Conservation (phyloP, 1,284 basidiomycete genomes). For the Taiwanofungus camphoratus region DNA sequence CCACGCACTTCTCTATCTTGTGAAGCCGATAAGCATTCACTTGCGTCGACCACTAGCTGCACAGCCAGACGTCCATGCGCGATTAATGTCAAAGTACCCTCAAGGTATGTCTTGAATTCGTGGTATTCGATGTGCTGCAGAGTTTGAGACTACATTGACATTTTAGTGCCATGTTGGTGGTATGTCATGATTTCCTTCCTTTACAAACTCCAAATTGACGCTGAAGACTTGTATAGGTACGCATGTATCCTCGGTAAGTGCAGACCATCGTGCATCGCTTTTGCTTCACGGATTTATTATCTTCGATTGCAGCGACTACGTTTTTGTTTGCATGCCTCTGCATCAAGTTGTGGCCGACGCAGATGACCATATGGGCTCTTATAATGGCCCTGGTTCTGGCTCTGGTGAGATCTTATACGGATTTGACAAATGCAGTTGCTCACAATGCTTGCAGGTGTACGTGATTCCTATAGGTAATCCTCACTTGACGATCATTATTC, state of each 20-base stretch:
- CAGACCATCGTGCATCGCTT: too few species aligned
- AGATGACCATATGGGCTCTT: conserved; percentile 58
- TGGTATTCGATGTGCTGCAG: neutral
- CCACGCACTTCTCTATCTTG: conserved; percentile 77
- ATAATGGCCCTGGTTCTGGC: conserved; percentile 36
- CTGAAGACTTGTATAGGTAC: conserved; percentile 15
- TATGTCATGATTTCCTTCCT: conserved; percentile 13
- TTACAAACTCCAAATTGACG: neutral
- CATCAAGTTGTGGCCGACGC: conserved; percentile 62
- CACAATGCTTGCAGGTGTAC: conserved; percentile 26
- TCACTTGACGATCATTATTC: neutral
- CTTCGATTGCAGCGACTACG: conserved; percentile 33
- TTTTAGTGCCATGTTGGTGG: conserved; percentile 32
- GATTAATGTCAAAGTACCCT: conserved; percentile 74
- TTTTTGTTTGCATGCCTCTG: conserved; percentile 60
- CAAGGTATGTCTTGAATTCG: conserved; percentile 29
- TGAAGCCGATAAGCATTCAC: conserved; percentile 62
- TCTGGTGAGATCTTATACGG: conserved; percentile 15
- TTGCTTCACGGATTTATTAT: neutral
- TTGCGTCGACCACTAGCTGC: conserved; percentile 57
- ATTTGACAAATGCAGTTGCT: conserved; percentile 9
- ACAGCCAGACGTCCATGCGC: conserved; percentile 80
- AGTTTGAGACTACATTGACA: neutral
- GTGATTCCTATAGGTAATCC: conserved; percentile 39
- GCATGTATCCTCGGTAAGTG: conserved; percentile 27